Evolutionary conservation across 148 eudicot species (phyloP).

Genomic region (Rhododendron griersonianum): DNA sequence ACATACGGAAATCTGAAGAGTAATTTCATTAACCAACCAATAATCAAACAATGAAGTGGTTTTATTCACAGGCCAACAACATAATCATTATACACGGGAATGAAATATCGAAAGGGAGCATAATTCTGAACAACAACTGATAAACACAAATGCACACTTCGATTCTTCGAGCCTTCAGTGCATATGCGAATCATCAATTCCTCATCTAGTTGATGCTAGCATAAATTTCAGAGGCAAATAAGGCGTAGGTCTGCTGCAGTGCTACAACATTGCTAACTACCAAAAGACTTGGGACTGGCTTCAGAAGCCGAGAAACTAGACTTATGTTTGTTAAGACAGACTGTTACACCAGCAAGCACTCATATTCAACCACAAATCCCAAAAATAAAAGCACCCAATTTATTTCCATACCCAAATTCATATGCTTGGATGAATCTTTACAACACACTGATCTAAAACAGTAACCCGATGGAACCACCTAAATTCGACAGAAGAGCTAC

Average conservation of each 20-base stretch:
- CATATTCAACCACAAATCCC: background rate
- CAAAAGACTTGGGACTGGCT: background rate
- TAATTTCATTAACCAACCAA: background rate
- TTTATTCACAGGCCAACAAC: background rate
- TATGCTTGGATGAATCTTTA: background rate
- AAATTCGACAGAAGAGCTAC: background rate
- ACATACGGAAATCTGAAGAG: background rate
- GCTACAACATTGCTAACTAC: background rate
- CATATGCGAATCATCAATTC: background rate
- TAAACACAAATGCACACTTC: no score
- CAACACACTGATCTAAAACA: background rate
- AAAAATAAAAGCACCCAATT: background rate
- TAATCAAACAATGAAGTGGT: background rate
- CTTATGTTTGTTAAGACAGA: background rate
- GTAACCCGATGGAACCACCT: background rate
- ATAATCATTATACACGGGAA: background rate
- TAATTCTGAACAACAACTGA: background rate
- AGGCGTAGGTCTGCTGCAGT: background rate
- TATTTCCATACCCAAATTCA: background rate
- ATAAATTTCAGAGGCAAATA: background rate
- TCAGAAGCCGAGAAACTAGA: background rate
- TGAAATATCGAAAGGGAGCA: background rate
- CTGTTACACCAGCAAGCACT: background rate
- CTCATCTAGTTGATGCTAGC: background rate
- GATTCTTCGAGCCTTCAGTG: background rate